These are phyloP conservation scores for Bimuria novae-zelandiae DNA, from an alignment of 2,329 filamentous ascomycete genomes.

Conservation along the genomic window DNA sequence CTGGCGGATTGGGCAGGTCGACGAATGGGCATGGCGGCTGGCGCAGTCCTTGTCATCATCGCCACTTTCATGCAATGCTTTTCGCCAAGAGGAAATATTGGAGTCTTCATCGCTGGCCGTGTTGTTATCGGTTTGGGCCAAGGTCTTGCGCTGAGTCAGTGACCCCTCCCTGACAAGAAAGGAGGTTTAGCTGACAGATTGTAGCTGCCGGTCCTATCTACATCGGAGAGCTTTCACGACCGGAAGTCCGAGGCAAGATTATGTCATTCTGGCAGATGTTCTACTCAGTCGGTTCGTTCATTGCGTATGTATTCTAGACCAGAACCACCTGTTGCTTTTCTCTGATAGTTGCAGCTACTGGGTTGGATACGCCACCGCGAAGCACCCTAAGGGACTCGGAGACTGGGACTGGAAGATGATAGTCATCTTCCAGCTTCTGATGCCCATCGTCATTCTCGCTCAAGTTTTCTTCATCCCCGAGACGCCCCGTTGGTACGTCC, in stretches of 20 bases:
- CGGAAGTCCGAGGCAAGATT: slow-evolving; percentile 67
- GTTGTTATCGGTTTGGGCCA: slow-evolving; percentile 72
- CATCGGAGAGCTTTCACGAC: slow-evolving; percentile 69
- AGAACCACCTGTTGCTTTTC: not conserved
- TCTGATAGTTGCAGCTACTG: slow-evolving; percentile 49
- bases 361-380: slow-evolving; percentile 67
- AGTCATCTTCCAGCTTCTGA: slow-evolving; percentile 73
- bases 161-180: not conserved
- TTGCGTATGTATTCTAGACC: slow-evolving; percentile 50
- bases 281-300: slow-evolving; percentile 67
- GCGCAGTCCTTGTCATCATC: slow-evolving; percentile 67
- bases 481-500: slow-evolving; percentile 70
- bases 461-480: slow-evolving; percentile 68
- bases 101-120: slow-evolving; percentile 70
- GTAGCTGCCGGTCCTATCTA: slow-evolving; percentile 70
- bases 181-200: slow-evolving; percentile 6
- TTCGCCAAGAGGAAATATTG: slow-evolving; percentile 61
- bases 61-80: slow-evolving; percentile 73
- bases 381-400: slow-evolving; percentile 61
- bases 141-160: slow-evolving; percentile 66
- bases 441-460: slow-evolving; percentile 64
- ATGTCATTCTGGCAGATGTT: slow-evolving; percentile 74
- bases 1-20: slow-evolving; percentile 66
- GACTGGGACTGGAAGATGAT: slow-evolving; percentile 77
- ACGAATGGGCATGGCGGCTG: slow-evolving; percentile 67